These are phyloP conservation scores for Nyssa sinensis DNA, from an alignment of 148 eudicot species.

Conservation along the genomic window DNA sequence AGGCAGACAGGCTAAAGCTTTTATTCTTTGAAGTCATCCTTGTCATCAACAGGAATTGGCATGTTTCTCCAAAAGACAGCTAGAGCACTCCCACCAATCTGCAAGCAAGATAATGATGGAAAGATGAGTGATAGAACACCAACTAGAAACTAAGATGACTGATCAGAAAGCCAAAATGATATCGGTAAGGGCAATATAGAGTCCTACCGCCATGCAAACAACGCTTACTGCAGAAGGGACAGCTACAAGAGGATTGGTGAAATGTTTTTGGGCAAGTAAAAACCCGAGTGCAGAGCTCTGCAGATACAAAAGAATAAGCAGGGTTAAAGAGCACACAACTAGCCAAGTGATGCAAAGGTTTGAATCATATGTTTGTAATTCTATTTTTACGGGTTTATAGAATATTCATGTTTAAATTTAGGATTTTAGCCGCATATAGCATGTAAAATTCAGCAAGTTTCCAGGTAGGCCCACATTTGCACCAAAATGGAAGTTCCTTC, in stretches of 20 bases:
- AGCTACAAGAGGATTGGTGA: constrained; percentile 96
- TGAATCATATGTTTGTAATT: not conserved
- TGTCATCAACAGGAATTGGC: constrained; percentile 82
- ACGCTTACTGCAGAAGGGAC: constrained; percentile 99
- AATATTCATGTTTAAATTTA: not conserved
- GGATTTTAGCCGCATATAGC: not conserved
- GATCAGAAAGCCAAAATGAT: not conserved
- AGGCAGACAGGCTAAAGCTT: not conserved
- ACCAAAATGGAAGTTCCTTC: too few species aligned
- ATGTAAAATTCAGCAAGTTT: too few species aligned
- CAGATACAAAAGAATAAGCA: constrained; percentile 4
- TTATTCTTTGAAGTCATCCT: constrained; percentile 92
- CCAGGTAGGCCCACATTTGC: too few species aligned
- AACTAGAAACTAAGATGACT: not conserved
- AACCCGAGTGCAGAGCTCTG: constrained; percentile 99
- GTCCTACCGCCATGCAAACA: constrained; percentile 93
- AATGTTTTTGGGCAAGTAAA: constrained; percentile 92
- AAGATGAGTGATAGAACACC: not conserved
- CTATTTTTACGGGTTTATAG: too few species aligned
- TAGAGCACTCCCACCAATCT: constrained; percentile 98
- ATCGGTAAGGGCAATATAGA: not conserved
- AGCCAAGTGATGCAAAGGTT: not conserved
- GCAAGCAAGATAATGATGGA: constrained; percentile 16
- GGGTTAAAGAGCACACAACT: not conserved
- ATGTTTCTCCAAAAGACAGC: constrained; percentile 95